These are phyloP conservation scores for Cryptomeria japonica DNA, from an alignment of 75 land plant species.

Conservation along the genomic window DNA sequence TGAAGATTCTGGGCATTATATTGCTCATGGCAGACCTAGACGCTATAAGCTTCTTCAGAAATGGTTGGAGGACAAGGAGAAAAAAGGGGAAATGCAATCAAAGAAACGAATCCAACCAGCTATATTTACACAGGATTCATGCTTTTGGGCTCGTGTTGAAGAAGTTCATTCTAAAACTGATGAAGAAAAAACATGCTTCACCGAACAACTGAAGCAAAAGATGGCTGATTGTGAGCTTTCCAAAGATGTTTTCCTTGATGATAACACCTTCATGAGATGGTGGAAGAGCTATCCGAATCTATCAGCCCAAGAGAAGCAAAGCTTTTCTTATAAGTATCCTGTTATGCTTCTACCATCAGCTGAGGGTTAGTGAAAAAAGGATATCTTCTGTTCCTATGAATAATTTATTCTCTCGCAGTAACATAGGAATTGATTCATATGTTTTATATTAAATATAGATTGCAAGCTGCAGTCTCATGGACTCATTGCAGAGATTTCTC, in stretches of 20 bases:
- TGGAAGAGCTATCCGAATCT: background rate
- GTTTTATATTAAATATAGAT: too few species aligned
- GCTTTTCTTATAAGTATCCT: too few species aligned
- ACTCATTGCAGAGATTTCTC: too few species aligned
- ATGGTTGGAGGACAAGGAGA: background rate
- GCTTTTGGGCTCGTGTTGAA: conserved; percentile 4
- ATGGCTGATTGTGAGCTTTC: background rate
- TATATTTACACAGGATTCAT: background rate
- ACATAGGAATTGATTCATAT: too few species aligned
- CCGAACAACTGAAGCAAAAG: background rate
- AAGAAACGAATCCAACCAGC: background rate
- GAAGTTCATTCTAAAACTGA: background rate
- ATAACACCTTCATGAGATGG: background rate
- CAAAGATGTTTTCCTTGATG: background rate
- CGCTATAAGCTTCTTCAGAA: conserved; percentile 7
- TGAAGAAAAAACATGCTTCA: background rate
- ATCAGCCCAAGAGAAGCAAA: too few species aligned
- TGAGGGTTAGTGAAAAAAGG: too few species aligned
- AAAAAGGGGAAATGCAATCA: background rate
- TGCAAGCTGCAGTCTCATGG: too few species aligned
- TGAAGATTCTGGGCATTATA: conserved; percentile 33
- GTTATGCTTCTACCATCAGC: too few species aligned
- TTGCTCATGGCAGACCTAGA: conserved; percentile 6
- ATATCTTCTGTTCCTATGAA: too few species aligned
- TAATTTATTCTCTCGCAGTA: too few species aligned